These are phyloP conservation scores for Cytospora piceae DNA, from an alignment of 2,329 filamentous ascomycete species.

Conservation along the genomic window DNA sequence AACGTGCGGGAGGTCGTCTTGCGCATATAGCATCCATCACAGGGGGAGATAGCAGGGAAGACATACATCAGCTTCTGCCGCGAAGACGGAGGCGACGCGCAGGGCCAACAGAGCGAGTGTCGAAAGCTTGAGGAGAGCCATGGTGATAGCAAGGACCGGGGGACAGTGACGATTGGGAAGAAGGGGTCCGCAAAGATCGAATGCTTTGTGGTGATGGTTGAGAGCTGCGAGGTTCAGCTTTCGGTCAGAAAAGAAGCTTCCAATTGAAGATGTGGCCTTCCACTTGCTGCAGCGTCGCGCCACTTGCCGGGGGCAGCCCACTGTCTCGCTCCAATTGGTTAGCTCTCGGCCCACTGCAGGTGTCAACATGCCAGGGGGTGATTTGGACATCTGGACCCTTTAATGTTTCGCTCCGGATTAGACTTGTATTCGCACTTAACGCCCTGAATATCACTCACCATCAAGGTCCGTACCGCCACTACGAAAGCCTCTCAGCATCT, in stretches of 20 bases:
- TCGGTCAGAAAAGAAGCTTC: slow-evolving; percentile 17
- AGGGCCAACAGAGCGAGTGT: slow-evolving; percentile 73
- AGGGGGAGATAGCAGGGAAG: slow-evolving; percentile 2
- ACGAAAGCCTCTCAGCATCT: too few relatives aligned
- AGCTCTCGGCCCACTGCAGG: slow-evolving; percentile 3
- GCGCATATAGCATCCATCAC: slow-evolving; percentile 12
- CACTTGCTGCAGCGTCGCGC: slow-evolving; percentile 14
- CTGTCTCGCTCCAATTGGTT: slow-evolving; percentile 6
- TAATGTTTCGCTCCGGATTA: too few relatives aligned
- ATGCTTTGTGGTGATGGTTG: slow-evolving; percentile 23
- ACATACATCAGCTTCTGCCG: slow-evolving; percentile 62
- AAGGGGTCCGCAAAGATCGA: slow-evolving; percentile 22
- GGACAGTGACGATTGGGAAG: slow-evolving; percentile 23
- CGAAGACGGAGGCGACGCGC: slow-evolving; percentile 66
- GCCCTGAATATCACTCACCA: too few relatives aligned
- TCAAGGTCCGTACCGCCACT: too few relatives aligned
- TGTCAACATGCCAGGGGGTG: background rate
- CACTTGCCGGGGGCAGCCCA: slow-evolving; percentile 21
- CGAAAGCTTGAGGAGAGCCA: slow-evolving; percentile 76
- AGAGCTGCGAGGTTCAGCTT: slow-evolving; percentile 14
- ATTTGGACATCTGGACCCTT: too few relatives aligned
- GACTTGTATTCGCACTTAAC: too few relatives aligned
- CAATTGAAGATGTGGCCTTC: slow-evolving; percentile 32
- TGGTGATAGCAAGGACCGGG: slow-evolving; percentile 46
- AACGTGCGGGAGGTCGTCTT: background rate